Conservation (phyloP, 192 early-diverging fungal genomes). For the Radiomyces spectabilis region DNA sequence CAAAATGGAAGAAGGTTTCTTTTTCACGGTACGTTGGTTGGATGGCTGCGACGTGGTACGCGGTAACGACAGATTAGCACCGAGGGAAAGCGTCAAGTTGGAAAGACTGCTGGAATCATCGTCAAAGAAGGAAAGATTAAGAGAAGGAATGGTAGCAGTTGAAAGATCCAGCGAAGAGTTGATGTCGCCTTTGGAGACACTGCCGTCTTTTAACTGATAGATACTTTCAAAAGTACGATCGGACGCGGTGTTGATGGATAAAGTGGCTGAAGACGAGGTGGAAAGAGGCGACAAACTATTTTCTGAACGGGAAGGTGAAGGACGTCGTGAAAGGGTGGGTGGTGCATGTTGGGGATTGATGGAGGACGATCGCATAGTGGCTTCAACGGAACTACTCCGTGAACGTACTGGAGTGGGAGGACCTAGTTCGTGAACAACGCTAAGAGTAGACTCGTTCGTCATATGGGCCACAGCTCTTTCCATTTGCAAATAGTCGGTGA, state of each 20-base stretch:
- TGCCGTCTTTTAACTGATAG: neutral
- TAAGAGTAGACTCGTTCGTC: too few relatives aligned
- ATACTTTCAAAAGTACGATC: neutral
- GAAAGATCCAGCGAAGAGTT: neutral
- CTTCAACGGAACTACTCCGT: too few relatives aligned
- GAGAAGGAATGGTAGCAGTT: neutral
- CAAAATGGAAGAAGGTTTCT: too few relatives aligned
- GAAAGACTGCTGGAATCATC: constrained; percentile 23
- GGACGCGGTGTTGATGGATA: neutral
- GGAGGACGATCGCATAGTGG: too few relatives aligned
- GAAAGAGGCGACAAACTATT: neutral
- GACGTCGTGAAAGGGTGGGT: neutral
- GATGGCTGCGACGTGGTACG: too few relatives aligned
- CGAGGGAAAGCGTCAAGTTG: constrained; percentile 24
- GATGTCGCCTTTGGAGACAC: neutral
- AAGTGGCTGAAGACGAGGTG: neutral
- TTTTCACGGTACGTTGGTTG: too few relatives aligned
- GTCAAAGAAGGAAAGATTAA: constrained; percentile 25
- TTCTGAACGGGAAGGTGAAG: too few relatives aligned
- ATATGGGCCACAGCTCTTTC: too few relatives aligned
- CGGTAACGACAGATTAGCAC: constrained; percentile 21
- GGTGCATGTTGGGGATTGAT: too few relatives aligned
- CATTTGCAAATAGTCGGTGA: too few relatives aligned
- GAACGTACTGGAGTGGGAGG: too few relatives aligned
- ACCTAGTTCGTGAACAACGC: too few relatives aligned